Evolutionary conservation across 306 rosid species (phyloP), one percentile per base, ranked within the genome.

Genomic region (Casuarina glauca): DNA sequence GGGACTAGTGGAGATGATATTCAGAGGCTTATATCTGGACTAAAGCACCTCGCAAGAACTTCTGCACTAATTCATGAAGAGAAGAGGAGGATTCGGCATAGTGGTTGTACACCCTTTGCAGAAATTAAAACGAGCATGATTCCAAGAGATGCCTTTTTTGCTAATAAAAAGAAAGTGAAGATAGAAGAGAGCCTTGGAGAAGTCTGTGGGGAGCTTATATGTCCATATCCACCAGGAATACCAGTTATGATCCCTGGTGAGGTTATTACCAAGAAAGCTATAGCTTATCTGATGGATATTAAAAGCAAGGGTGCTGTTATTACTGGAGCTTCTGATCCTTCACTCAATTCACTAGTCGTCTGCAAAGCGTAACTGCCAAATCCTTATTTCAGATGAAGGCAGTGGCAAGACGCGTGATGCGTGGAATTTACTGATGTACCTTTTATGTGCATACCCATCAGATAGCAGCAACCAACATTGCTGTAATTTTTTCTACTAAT

Each of bases 131-230:
- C 57, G 73, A 82, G 83, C 51, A 81, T 93, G 80, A 88, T 82
- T 73, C 98, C 97, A 20, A 91, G 98, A 84, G 98, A 91, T 20
- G 98, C 98, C 52, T 93, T 93, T 66, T 93, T 93, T 17, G 76
- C 82, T 6, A 83, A 85, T 36, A 93, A 91, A 86, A 86, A 80
- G 77, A 91, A 87, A 67, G 90, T 83, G 77, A 54, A 79, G 26
- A 69, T 87, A 19, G 83, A 72, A 78, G 87, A 89, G 58, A 84
- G 97, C 79, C 44, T 90, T 0, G 96, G 98, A 46, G 80, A 88
- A 74, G 79, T 91, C 76, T 84, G 96, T 32, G 96, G 97, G 78
- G 98, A 91, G 91, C 89, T 91, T 70, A 74, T 94, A 70, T 90
- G 90, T 74, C 91, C 97, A 41, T 94, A 90, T 58, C 98, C 97